Base-by-base conservation (phyloP, 331 rosid species). In the Quercus lobata region DNA sequence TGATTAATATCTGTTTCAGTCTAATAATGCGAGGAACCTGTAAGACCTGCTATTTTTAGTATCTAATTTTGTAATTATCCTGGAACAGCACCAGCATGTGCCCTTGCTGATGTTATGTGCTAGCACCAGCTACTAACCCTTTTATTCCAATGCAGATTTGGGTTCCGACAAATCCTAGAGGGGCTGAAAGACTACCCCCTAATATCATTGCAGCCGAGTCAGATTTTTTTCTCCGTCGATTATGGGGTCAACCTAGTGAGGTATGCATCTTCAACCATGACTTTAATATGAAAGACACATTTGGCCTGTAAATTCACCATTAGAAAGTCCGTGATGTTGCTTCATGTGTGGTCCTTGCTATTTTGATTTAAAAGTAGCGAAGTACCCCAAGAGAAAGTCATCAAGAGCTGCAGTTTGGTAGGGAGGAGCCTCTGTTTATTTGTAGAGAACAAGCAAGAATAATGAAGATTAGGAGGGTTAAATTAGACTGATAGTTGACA, bases 181-280 rank as follows among this genome's bases (percentile, higher is more conserved):
- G 98, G 18, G 97, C 97, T 76, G 97, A 94, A 81, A 92, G 93
- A 76, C 79, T 94, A 62, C 88, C 98, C 2, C 97, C 97, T 25
- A 90, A 89, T 49, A 90, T 94, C 73, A 9, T 92, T 22, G 90
- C 78, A 76, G 78, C 97, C 57, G 85, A 92, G 76, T 92, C 98
- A 1, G 98, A 94, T 89, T 82, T 86, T 7, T 92, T 86, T 86
- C 92, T 89, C 62, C 98, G 85, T 54, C 89, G 96, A 69, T 82
- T 94, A 57, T 94, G 96, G 97, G 98, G 98, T 70, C 80, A 73
- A 41, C 97, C 97, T 41, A 58, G 77, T 75, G 88, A 92, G 97
- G 98, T 91, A 72, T 72, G 87, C 60, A 58, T 77, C 77, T 75
- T 75, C 73, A 34, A 62, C 68, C 57, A 63, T 29, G 49, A 62